Base-by-base conservation (phyloP, 169 alveolate species). In the Plasmodium chabaudi region DNA sequence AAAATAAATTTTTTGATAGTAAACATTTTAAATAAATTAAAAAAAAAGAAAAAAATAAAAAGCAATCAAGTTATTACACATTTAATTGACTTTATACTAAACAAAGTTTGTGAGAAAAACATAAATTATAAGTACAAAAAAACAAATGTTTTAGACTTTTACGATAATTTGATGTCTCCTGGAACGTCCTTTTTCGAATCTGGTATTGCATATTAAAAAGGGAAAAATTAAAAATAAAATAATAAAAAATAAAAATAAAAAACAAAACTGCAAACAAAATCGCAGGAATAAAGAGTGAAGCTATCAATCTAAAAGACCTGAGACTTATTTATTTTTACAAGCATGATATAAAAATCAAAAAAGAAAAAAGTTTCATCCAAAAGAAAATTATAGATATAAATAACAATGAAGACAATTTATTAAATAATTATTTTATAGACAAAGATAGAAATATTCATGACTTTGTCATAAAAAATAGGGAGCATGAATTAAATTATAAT, bases 271-370 rank as follows among this genome's bases (percentile, higher is more conserved):
- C 39, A 27, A 27, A 27, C 7, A 34, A 34, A 34, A 34, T 34
- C 7, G 42, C 42, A 34, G 42, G 42, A 34, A 34, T 34, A 34
- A 34, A 34, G 42, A 34, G 42, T 13, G 88, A 75, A 21, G 88
- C 88, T 12, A 69, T 75, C 23, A 67, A 63, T 42, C 51, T 75
- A 57, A 75, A 64, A 67, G 88, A 75, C 59, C 46, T 75, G 25
- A 46, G 88, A 42, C 59, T 75, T 17, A 75, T 75, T 47, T 75
- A 75, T 56, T 51, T 75, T 56, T 75, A 75, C 75, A 75, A 53
- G 44, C 88, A 75, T 44, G 68, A 67, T 42, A 51, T 75, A 21
- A 64, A 67, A 67, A 44, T 75, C 68, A 75, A 75, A 46, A 21
- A 44, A 0, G 88, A 75, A 39, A 57, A 69, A 53, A 75, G 49